phyloP scores from a whole-genome alignment of 768 basidiomycete species.

The Suillus luteus region DNA sequence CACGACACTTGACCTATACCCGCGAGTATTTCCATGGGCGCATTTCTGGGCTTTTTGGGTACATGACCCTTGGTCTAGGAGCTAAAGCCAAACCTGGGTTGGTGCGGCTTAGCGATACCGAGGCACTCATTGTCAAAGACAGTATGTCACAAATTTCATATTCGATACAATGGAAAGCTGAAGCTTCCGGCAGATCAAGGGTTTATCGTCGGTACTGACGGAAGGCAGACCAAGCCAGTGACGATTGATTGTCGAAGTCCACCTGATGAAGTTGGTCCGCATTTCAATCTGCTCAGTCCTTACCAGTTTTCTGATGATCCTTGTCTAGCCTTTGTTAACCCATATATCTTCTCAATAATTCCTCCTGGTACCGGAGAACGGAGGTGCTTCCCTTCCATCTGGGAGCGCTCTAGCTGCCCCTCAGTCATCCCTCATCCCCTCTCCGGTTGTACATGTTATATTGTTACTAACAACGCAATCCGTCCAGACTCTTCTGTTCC shows the following conservation, averaged over 20 bases:
- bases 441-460: constrained; percentile 67
- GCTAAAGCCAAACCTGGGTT: constrained; percentile 70
- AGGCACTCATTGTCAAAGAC: constrained; percentile 76
- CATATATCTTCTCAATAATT: constrained; percentile 76
- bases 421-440: constrained; percentile 43
- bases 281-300: constrained; percentile 49
- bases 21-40: constrained; percentile 56
- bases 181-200: constrained; percentile 56
- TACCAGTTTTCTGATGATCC: constrained; percentile 58
- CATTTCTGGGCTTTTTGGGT: constrained; percentile 78
- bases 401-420: constrained; percentile 28
- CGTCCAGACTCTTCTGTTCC: constrained; percentile 65
- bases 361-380: constrained; percentile 52
- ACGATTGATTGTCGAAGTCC: constrained; percentile 75
- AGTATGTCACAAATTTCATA: constrained; percentile 48
- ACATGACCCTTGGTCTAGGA: constrained; percentile 83
- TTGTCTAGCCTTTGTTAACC: constrained; percentile 63
- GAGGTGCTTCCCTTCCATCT: constrained; percentile 22
- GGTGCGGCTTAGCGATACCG: constrained; percentile 54
- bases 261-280: constrained; percentile 76
- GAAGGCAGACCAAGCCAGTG: constrained; percentile 48
- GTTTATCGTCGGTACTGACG: constrained; percentile 61
- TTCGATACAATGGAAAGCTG: constrained; percentile 3
- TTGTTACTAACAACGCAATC: constrained; percentile 67
- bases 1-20: constrained; percentile 50